Percentiles rank a stretch among this genome's conserved stretches.
Evolutionary conservation across 805 yeast species (phyloP).

Genomic region (Debaryomyces prosopidis): DNA sequence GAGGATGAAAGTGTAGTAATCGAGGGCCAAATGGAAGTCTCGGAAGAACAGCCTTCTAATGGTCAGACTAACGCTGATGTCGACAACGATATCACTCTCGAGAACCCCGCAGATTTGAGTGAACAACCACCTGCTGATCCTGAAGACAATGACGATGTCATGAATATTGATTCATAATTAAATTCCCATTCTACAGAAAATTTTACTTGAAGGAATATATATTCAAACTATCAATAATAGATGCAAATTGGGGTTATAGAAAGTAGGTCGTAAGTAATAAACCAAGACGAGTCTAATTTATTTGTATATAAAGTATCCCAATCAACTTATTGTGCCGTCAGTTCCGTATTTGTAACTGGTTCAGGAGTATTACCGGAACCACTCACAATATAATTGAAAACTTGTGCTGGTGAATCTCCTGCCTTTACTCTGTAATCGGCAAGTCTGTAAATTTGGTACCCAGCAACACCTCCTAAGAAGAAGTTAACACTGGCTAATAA

Average conservation of each 20-base stretch:
- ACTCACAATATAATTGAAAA: conserved; percentile 56
- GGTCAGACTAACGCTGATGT: background rate
- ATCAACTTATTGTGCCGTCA: no score
- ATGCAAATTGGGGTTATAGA: conserved; percentile 1
- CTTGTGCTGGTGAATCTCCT: conserved; percentile 65
- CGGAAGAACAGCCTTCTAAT: background rate
- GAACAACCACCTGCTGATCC: background rate
- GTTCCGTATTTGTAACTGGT: background rate
- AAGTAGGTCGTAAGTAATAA: no score
- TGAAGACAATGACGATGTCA: conserved; percentile 5
- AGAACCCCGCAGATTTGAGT: background rate
- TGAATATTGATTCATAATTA: conserved; percentile 10
- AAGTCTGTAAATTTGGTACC: conserved; percentile 76
- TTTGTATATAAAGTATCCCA: no score
- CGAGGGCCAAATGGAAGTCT: background rate
- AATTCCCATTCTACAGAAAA: background rate
- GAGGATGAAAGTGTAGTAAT: background rate
- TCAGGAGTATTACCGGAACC: conserved; percentile 32
- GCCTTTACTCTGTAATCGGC: conserved; percentile 58
- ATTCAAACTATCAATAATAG: background rate
- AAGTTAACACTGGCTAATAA: conserved; percentile 91
- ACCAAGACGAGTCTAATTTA: no score
- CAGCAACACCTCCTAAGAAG: conserved; percentile 89
- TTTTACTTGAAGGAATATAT: conserved; percentile 1
- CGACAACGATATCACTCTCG: background rate